These are phyloP conservation scores for Cryptococcus jaspeensis DNA, from an alignment of 1,284 basidiomycete genomes.

Conservation along the genomic window DNA sequence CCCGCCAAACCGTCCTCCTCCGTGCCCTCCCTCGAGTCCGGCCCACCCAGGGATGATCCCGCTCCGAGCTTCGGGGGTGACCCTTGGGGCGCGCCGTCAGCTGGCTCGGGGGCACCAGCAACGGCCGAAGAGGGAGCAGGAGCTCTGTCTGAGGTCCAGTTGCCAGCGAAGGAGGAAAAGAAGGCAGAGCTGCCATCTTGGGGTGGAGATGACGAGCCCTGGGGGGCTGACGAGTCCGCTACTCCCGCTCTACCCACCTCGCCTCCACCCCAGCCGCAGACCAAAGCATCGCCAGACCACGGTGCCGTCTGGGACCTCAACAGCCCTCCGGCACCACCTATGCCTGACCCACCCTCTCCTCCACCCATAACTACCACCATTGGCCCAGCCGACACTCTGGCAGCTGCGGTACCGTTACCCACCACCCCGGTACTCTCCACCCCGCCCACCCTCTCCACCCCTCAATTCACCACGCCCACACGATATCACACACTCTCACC, in stretches of 20 bases:
- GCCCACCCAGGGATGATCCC: conserved; percentile 2
- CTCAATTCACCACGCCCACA: background rate
- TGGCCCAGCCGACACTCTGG: background rate
- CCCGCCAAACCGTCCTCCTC: conserved; percentile 18
- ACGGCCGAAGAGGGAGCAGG: too few species aligned
- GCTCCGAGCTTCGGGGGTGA: conserved; percentile 20
- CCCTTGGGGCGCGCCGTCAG: conserved; percentile 29
- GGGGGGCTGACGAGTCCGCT: too few species aligned
- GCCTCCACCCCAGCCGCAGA: background rate
- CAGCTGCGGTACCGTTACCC: background rate
- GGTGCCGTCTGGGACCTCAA: background rate
- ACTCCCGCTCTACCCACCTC: too few species aligned
- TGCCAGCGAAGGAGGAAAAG: too few species aligned
- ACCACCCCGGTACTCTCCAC: background rate
- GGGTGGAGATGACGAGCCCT: background rate
- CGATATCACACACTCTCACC: background rate
- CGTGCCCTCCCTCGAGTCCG: background rate
- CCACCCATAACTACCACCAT: background rate
- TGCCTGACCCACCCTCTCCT: background rate
- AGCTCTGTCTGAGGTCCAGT: too few species aligned
- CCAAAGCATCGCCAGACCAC: background rate
- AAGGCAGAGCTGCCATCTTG: background rate
- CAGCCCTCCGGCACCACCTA: too few species aligned
- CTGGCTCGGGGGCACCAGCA: background rate
- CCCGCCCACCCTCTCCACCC: background rate